Percentiles rank a stretch among this genome's conserved stretches.
Conservation (phyloP, 1,139 yeast genomes). For the Geotrichum aggregatum region DNA sequence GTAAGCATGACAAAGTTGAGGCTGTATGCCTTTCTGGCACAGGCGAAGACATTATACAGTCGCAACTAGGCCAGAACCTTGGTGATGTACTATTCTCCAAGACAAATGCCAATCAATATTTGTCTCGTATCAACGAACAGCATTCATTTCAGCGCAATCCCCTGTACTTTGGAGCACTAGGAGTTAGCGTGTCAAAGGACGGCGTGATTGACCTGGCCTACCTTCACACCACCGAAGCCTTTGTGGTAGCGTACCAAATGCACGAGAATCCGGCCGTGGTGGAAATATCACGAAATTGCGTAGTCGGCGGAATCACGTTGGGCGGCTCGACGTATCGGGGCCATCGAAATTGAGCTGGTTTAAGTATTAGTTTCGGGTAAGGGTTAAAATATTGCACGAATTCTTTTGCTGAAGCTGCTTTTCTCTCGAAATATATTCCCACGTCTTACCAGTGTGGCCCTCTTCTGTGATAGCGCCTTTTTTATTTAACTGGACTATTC, state of each 20-base stretch:
- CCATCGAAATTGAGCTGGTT: background rate
- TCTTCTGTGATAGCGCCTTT: background rate
- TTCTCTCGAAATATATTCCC: background rate
- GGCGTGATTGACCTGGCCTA: slow-evolving; percentile 20
- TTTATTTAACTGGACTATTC: background rate
- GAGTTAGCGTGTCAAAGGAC: slow-evolving; percentile 17
- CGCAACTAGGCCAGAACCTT: slow-evolving; percentile 28
- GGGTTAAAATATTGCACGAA: background rate
- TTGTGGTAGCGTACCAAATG: slow-evolving; percentile 26
- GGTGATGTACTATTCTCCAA: slow-evolving; percentile 8
- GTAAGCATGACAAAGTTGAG: slow-evolving; percentile 1
- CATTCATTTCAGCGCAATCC: slow-evolving; percentile 27
- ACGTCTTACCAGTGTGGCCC: background rate
- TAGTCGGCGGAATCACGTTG: slow-evolving; percentile 9
- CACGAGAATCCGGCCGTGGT: slow-evolving; percentile 10
- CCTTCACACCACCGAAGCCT: slow-evolving; percentile 31
- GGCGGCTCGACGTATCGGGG: background rate
- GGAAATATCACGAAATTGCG: slow-evolving; percentile 12
- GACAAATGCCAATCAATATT: background rate
- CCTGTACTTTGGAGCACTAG: slow-evolving; percentile 28
- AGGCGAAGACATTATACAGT: slow-evolving; percentile 39
- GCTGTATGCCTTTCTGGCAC: slow-evolving; percentile 36
- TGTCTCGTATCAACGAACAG: background rate
- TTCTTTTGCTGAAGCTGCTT: too few relatives aligned
- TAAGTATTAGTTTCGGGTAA: background rate